phyloP scores from a whole-genome alignment of 2,329 filamentous ascomycete species.

The Zymoseptoria pseudotritici region DNA sequence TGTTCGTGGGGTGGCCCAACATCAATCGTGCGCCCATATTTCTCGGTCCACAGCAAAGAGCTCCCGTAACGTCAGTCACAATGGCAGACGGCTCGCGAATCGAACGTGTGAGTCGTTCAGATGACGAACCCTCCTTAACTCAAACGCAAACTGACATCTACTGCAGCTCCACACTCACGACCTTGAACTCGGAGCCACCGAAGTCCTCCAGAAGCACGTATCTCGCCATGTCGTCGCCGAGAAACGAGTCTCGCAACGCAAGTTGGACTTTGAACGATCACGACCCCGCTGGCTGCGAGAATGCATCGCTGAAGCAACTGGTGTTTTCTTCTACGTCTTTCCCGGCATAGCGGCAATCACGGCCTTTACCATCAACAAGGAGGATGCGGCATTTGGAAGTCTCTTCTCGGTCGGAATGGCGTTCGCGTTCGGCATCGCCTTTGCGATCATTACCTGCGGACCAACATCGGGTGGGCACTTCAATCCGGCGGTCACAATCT shows the following conservation, averaged over 20 bases:
- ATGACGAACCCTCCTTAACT: background rate
- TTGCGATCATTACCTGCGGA: conserved; percentile 52
- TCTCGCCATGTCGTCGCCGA: conserved; percentile 43
- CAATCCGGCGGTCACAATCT: conserved; percentile 33
- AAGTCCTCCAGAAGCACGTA: conserved; percentile 46
- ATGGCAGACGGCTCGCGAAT: background rate
- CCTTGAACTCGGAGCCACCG: conserved; percentile 48
- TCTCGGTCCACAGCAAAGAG: background rate
- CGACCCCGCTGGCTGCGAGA: conserved; percentile 49
- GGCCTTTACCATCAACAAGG: conserved; percentile 43
- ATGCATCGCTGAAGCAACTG: conserved; percentile 49
- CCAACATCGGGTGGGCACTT: conserved; percentile 42
- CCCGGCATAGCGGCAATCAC: conserved; percentile 49
- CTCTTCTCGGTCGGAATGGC: conserved; percentile 50
- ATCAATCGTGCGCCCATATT: background rate
- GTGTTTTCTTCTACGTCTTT: conserved; percentile 44
- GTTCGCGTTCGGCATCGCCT: conserved; percentile 51
- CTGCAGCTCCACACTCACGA: conserved; percentile 25
- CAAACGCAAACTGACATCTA: background rate
- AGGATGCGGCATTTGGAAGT: conserved; percentile 40
- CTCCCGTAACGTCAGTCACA: background rate
- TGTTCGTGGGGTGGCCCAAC: too few relatives aligned
- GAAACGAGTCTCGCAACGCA: conserved; percentile 47
- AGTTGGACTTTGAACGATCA: conserved; percentile 48
- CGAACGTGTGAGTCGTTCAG: background rate